Base-by-base conservation (phyloP, 164 flowering plant genomes). In the Aristolochia fimbriata region DNA sequence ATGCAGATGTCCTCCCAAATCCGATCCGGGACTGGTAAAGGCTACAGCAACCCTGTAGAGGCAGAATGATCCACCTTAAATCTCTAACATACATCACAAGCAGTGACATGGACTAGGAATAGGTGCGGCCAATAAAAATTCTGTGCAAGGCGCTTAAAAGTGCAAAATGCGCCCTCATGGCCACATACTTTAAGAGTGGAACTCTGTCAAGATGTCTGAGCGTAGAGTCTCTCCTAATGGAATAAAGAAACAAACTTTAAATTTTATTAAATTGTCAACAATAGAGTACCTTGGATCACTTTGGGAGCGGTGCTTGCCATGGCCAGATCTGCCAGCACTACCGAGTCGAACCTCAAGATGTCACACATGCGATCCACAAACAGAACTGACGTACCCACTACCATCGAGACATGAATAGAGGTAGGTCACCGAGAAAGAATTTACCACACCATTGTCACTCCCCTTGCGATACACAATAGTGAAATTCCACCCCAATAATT, bases 41-140 rank as follows among this genome's bases (percentile, higher is more conserved):
- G 68, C 12, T 73, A 70, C 0, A 69, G 24, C 0, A 66, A 25
- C 0, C 65, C 70, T 0, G 31, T 50, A 0, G 63, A 30, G 6
- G 37, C 9, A 1, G 12, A 2, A 1, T 15, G 9, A 16, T n/a
- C 60, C 8, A 7, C 11, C 17, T 33, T 47, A 4, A 24, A 11
- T 1, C 15, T 17, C 25, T 72, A 69, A 19, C 65, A 65, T 1
- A 30, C 11, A 0, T 52, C 59, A 30, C 67, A 68, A 0, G 31
- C 22, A 14, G 12, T n/a, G n/a, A n/a, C n/a, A n/a, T n/a, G n/a
- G n/a, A 9, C 22, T 9, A 20, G 13, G 1, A 15, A 8, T 16
- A 58, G 6, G 9, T 30, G 17, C 11, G 25, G 15, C 51, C 51
- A 43, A 13, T n/a, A 45, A 23, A 45, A 58, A 12, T 15, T 22